phyloP scores from a whole-genome alignment of 2,329 filamentous ascomycete genomes.

The Cytospora schulzeri region DNA sequence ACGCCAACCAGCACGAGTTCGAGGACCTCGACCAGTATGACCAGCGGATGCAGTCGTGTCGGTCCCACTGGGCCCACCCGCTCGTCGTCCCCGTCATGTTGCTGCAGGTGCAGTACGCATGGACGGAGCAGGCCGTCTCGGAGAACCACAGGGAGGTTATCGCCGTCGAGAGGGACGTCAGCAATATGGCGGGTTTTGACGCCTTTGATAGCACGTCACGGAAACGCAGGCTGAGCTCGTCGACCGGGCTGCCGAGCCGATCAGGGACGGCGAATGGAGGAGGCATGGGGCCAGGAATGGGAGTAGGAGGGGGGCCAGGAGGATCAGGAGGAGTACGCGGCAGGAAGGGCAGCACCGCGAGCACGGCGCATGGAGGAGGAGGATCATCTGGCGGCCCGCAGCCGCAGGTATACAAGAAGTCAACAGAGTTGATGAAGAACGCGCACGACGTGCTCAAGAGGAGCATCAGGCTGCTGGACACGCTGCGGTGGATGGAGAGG shows the following conservation, averaged over 20 bases:
- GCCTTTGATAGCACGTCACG: conserved; percentile 30
- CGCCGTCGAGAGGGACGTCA: conserved; percentile 45
- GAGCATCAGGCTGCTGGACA: conserved; percentile 49
- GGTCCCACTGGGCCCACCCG: conserved; percentile 48
- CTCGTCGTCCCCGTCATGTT: conserved; percentile 48
- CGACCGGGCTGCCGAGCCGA: neutral
- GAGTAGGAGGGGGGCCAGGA: no score
- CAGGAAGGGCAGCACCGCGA: conserved; percentile 22
- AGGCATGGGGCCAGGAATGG: no score
- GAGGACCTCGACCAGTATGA: conserved; percentile 51
- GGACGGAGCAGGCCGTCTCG: conserved; percentile 47
- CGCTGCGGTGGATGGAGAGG: conserved; percentile 50
- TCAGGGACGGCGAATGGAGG: conserved; percentile 20
- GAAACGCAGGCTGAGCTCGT: conserved; percentile 29
- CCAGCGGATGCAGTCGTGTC: conserved; percentile 47
- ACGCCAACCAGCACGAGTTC: conserved; percentile 43
- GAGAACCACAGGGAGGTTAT: conserved; percentile 47
- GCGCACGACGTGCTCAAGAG: conserved; percentile 49
- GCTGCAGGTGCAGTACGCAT: conserved; percentile 49
- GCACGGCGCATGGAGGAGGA: conserved; percentile 16
- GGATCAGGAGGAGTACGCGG: neutral
- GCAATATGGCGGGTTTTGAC: conserved; percentile 46
- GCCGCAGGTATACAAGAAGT: conserved; percentile 44
- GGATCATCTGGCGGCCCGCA: neutral
- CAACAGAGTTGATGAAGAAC: conserved; percentile 50